Base-by-base conservation (phyloP, 257 asterid species). In the Jacaranda mimosifolia region DNA sequence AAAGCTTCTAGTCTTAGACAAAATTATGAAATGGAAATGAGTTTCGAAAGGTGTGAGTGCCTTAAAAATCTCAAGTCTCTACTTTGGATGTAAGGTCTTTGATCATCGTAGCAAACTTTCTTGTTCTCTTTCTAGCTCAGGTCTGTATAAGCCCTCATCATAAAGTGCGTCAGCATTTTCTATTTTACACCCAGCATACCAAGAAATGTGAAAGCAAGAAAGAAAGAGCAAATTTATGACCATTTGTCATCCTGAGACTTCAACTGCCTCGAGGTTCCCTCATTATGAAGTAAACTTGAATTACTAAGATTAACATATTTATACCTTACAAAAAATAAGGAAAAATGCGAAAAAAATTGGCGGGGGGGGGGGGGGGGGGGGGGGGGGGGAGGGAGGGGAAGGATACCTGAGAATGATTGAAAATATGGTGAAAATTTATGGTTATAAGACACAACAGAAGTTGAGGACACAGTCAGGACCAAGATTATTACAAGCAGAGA, bases 351-450 rank as follows among this genome's bases (percentile, higher is more conserved):
- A n/a, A 4, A 17, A 15, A 68, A 40, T 9, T 35, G 18, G 15
- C 36, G 48, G 49, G 15, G 53, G 36, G 9, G 68, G 6, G 43
- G 6, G 43, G 6, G 43, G 6, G 43, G 6, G 8, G 45, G 3
- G 45, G 8, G 45, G 45, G 45, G 8, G 45, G 8, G 45, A 3
- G 45, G 45, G 8, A 39, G 7, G 45, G 71, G 65, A 45, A 58
- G 39, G 17, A 48, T 64, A 88, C 91, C 90, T 73, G 91, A 74
- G 66, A 77, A 60, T 46, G 86, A 68, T 52, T 19, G 79, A 3
- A 72, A 55, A 69, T 17, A 55, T 4, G 80, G 72, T 9, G 84
- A 78, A 75, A 80, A 78, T 46, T 76, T 81, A 45, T 74, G 80
- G 75, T 72, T 46, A 8, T 72, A 51, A 53, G 78, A 72, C 12